phyloP scores from a whole-genome alignment of 768 basidiomycete species.

The Bullera alba region DNA sequence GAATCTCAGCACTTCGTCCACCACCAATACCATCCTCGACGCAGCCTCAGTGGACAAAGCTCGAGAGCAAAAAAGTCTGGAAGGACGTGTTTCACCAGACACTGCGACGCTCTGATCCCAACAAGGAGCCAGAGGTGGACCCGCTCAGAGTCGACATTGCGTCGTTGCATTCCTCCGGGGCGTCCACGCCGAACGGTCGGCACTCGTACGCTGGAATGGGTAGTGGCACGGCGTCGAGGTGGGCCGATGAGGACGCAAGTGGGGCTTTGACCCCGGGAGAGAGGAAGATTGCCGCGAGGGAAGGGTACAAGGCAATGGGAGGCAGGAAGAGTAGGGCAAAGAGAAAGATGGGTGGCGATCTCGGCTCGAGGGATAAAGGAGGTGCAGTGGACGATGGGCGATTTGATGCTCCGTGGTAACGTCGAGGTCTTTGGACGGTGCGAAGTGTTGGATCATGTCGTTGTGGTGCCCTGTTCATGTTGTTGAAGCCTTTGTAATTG shows the following conservation, averaged over 20 bases:
- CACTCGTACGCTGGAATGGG: constrained; percentile 34
- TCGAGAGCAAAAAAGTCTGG: constrained; percentile 93
- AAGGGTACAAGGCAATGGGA: constrained; percentile 82
- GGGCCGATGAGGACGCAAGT: constrained; percentile 16
- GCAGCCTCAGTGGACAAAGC: constrained; percentile 71
- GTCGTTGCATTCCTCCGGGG: constrained; percentile 27
- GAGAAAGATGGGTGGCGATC: constrained; percentile 57
- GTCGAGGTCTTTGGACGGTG: too few relatives aligned
- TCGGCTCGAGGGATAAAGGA: constrained; percentile 64
- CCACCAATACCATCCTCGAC: constrained; percentile 33
- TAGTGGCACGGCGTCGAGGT: constrained; percentile 28
- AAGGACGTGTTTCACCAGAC: constrained; percentile 48
- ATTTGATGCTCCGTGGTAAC: constrained; percentile 42
- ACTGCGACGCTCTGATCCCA: constrained; percentile 33
- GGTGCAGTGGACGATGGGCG: constrained; percentile 57
- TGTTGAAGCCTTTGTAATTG: too few relatives aligned
- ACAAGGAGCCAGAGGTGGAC: constrained; percentile 29
- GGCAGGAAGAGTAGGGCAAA: constrained; percentile 74
- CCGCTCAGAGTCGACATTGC: constrained; percentile 26
- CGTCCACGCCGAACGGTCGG: constrained; percentile 20
- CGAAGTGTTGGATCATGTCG: too few relatives aligned
- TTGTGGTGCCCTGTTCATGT: too few relatives aligned
- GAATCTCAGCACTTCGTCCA: constrained; percentile 33
- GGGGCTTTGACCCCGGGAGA: constrained; percentile 53
- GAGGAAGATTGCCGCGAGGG: constrained; percentile 76